Percentiles rank a stretch among this genome's conserved stretches.
Evolutionary conservation across 2,329 filamentous ascomycete genomes (phyloP).

Genomic region (Ilyonectria sp.): DNA sequence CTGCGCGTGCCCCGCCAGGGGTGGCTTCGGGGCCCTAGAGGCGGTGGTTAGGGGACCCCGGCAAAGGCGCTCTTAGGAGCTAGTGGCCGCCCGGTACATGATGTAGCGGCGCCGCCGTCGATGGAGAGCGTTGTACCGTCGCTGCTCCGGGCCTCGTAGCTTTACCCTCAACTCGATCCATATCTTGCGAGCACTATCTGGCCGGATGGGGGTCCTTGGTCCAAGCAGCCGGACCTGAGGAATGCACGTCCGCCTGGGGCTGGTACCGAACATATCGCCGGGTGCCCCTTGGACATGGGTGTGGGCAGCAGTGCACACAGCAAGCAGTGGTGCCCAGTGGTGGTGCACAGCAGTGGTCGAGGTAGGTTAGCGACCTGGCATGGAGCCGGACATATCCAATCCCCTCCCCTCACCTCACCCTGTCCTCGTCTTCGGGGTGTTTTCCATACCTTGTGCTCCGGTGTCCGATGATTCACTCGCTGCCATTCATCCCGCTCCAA

Average conservation of each 20-base stretch:
- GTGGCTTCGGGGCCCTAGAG: slow-evolving; percentile 21
- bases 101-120: slow-evolving; percentile 23
- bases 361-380: background rate
- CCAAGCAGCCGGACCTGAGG: background rate
- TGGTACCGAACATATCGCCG: slow-evolving; percentile 1
- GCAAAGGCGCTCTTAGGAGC: slow-evolving; percentile 24
- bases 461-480: background rate
- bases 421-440: slow-evolving; percentile 9
- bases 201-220: background rate
- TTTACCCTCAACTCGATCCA: slow-evolving; percentile 10
- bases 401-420: background rate
- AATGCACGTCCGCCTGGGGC: background rate
- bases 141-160: background rate
- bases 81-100: slow-evolving; percentile 28
- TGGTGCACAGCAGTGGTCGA: background rate
- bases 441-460: slow-evolving; percentile 5
- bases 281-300: background rate
- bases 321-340: too few species aligned
- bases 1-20: slow-evolving; percentile 8
- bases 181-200: slow-evolving; percentile 2
- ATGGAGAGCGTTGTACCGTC: slow-evolving; percentile 8
- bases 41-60: slow-evolving; percentile 29
- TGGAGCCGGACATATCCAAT: background rate
- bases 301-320: background rate
- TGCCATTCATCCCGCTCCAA: slow-evolving; percentile 8